Base-by-base conservation (phyloP, 306 rosid genomes). In the Begonia peltatifolia region DNA sequence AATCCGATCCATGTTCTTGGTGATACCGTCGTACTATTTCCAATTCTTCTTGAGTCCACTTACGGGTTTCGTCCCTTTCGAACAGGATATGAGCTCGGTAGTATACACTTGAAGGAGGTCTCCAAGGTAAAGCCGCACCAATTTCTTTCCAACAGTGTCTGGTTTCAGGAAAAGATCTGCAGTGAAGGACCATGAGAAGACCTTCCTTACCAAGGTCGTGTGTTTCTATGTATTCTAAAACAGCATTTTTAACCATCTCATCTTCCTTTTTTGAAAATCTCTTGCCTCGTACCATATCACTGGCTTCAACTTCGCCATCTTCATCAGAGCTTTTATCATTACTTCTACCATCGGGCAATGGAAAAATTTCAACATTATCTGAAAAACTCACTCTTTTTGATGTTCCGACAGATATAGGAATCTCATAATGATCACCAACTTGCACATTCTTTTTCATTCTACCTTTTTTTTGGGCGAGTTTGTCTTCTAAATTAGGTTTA, bases 201-300 rank as follows among this genome's bases (percentile, higher is more conserved):
- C 94, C 94, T 43, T 74, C 69, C 11, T 79, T 85, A 44, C 96
- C 96, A 51, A 84, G 60, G 12, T 20, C 55, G 17, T 71, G 80
- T 63, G 59, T 62, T 42, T 69, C 59, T 57, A 87, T 67, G 69
- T 81, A 87, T 41, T 54, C 47, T 2, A 48, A 58, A 68, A 81
- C 75, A 56, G 96, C 71, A 50, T 59, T 50, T 71, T 67, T 58
- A 50, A 87, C 35, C 47, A 52, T 64, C 71, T 70, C 68, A 41
- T 87, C 92, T 69, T 87, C 96, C 71, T 87, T 83, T n/a, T 12
- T 36, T 41, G 89, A 72, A 69, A 55, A 87, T 64, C 94, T 55
- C 68, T 76, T 78, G 44, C 89, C 94, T 23, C 47, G 70, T 42
- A 72, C 54, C 43, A 68, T 42, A 41, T 30, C 67, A 30, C 38